Conservation (phyloP, 2,329 filamentous ascomycete genomes). For the Colletotrichum sp. region DNA sequence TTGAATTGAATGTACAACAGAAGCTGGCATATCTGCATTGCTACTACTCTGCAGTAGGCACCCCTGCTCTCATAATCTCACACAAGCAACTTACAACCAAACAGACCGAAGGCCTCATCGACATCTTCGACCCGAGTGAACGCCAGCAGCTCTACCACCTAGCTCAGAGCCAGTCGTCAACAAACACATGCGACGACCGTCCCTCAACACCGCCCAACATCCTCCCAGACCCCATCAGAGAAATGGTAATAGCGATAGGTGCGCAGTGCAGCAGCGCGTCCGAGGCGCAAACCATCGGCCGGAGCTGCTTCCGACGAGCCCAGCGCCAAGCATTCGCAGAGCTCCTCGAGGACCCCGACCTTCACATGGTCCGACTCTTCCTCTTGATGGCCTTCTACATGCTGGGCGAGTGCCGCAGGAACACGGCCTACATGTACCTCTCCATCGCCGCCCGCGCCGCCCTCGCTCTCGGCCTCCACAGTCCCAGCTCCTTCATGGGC, state of each 20-base stretch:
- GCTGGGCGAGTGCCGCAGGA: slow-evolving; percentile 62
- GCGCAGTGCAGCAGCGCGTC: slow-evolving; percentile 25
- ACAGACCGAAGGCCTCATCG: not conserved
- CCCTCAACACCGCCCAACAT: not conserved
- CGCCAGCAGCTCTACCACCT: not conserved
- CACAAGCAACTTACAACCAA: accelerated
- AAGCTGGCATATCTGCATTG: not conserved
- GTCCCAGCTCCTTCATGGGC: slow-evolving; percentile 22
- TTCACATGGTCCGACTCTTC: slow-evolving; percentile 58
- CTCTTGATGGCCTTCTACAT: slow-evolving; percentile 66
- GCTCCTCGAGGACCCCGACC: slow-evolving; percentile 58
- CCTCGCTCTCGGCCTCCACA: slow-evolving; percentile 60
- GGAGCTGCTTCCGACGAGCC: slow-evolving; percentile 50
- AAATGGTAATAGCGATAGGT: not conserved
- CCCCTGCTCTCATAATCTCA: accelerated
- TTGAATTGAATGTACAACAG: not conserved
- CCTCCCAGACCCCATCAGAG: accelerated
- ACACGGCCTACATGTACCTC: slow-evolving; percentile 57
- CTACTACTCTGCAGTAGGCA: not conserved
- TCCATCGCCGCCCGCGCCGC: slow-evolving; percentile 63
- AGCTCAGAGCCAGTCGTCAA: not conserved
- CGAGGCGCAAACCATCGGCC: slow-evolving; percentile 31
- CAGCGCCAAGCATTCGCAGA: slow-evolving; percentile 52
- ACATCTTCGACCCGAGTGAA: not conserved
- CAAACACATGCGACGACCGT: not conserved